Base-by-base conservation (phyloP, 306 rosid species). In the Mucuna pruriens region DNA sequence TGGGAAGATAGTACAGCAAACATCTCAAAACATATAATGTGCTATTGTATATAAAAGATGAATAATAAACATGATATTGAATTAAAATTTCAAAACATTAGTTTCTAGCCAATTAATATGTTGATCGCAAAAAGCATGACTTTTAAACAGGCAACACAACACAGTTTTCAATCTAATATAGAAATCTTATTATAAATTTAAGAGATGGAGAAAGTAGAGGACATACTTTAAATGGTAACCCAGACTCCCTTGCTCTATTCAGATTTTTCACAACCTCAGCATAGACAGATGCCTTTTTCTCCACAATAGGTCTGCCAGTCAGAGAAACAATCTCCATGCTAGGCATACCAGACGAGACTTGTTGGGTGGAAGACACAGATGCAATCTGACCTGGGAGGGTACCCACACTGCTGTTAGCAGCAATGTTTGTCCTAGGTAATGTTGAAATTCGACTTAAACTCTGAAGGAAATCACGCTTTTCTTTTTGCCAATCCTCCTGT, bases 401-500 rank as follows among this genome's bases (percentile, higher is more conserved):
- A 85, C 87, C 89, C 80, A 86, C 79, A 10, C 67, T 82, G 76
- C 84, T 75, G 45, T 83, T 78, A 77, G 87, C 85, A 57, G 82
- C 84, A 86, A 87, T 85, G 78, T 93, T 92, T 52, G 97, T 88
- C 89, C 94, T 86, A 9, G 99, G 99, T 84, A 95, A 87, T 34
- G 92, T 84, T 73, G 98, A 95, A 88, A 95, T 93, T 74, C 94
- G 87, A 82, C 90, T 93, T 78, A 95, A 87, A 87, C 97, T 95
- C 90, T 91, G 99, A 80, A 93, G 94, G 84, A 92, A 91, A 87
- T 93, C 99, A 68, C 99, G 93, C 70, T 92, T 95, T 86, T 91
- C 99, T 80, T 91, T 95, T 85, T 91, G 97, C 98, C 99, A 95
- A 84, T 95, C 98, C 86, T 93, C 99, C 99, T 95, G 91, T 72